Evolutionary conservation across 495 filamentous ascomycete species (phyloP), one percentile per base, ranked within the genome.

Genomic region (Pseudevernia furfuracea): DNA sequence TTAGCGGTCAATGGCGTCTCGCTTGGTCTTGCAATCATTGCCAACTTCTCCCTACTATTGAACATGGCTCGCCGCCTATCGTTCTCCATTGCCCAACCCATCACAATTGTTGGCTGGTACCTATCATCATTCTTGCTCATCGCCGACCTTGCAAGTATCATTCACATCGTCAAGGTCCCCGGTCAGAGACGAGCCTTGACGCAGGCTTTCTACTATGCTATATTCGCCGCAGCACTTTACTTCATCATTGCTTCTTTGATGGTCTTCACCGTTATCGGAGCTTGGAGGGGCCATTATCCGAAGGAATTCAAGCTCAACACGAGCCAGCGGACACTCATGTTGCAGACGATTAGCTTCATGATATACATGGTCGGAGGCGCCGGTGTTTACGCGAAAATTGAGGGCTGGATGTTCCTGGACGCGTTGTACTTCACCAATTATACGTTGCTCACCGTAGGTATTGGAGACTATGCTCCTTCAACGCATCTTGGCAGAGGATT

Each of bases 401-500:
- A 96, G 74, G 80, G 78, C 10, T 96, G 92, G 92, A 70, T 76
- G 28, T 96, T 86, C 68, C 79, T 91, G 3, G 89, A 96, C 72
- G 82, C 86, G 1, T 76, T 96, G 0, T 96, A 91, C 68, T 96
- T 87, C 83, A 86, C 90, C 0, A 86, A 93, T 67, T 88, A 87
- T 61, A 96, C 92, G 0, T 75, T 96, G 12, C 85, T 96, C 59
- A 96, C 92, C 1, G 82, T 96, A 19, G 92, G 92, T 6, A 80
- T 96, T 44, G 89, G 89, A 15, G 87, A 92, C 57, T 82, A 84
- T 56, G 73, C 82, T 19, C 86, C 89, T 0, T 68, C 70, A 21
- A 90, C 85, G 1, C 81, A 85, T 67, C 68, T 80, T 7, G 88
- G 89, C 0, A 79, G 88, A 15, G 79, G 82, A 4, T 74, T 96